Evolutionary conservation across 1,139 yeast species (phyloP).

Genomic region (Protomyces lactucae-debilis): DNA sequence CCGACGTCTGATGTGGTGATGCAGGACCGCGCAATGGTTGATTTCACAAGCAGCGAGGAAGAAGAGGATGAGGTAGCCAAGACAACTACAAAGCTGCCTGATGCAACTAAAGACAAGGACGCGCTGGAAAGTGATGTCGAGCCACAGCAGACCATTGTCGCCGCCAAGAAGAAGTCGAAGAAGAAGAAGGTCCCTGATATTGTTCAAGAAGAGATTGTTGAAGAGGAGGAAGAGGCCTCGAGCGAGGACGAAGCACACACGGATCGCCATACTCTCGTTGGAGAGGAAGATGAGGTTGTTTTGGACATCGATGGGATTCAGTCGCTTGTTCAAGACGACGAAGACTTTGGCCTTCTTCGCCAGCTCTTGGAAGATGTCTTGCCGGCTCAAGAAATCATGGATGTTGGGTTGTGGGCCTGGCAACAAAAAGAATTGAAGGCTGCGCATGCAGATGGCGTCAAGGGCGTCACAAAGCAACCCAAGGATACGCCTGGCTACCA

Average conservation of each 20-base stretch:
- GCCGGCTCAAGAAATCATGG: slow-evolving; percentile 39
- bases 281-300: slow-evolving; percentile 34
- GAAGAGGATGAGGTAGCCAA: slow-evolving; percentile 26
- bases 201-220: background rate
- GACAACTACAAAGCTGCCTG: background rate
- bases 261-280: background rate
- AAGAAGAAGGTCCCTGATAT: background rate
- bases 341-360: slow-evolving; percentile 57
- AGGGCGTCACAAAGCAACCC: slow-evolving; percentile 30
- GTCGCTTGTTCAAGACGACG: slow-evolving; percentile 60
- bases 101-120: background rate
- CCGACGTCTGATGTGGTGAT: background rate
- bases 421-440: slow-evolving; percentile 45
- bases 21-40: background rate
- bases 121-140: slow-evolving; percentile 11
- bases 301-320: slow-evolving; percentile 54
- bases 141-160: slow-evolving; percentile 1
- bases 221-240: background rate
- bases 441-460: slow-evolving; percentile 32
- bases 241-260: background rate
- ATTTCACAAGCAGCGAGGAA: slow-evolving; percentile 5
- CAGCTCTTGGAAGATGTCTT: slow-evolving; percentile 42
- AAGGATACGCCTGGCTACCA: slow-evolving; percentile 38
- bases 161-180: background rate
- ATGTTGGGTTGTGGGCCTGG: slow-evolving; percentile 66